Evolutionary conservation across 192 early-diverging fungal genomes (phyloP), one percentile per base, ranked within the genome.

Genomic region (Haplosporangium gracile): DNA sequence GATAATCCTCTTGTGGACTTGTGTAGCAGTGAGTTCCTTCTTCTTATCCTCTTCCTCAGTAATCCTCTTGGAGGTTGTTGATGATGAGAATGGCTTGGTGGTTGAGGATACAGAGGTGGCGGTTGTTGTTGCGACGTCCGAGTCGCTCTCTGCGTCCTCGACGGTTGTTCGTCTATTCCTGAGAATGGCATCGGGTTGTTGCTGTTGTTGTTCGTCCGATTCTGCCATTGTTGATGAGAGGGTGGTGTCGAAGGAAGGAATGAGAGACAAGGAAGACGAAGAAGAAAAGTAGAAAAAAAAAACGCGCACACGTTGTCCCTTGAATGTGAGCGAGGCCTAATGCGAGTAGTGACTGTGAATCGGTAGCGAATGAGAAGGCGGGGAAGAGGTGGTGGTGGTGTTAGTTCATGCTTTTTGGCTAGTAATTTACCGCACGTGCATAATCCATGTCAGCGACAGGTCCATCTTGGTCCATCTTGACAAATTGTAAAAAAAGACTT

Each of bases 131-230:
- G 72, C 82, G 36, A 75, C 72, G 60, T 86, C 84, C 39, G 78
- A 80, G 49, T 81, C 79, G 57, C 78, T 72, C 7, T 73, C 57
- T 65, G 79, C 84, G 36, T 86, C 84, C 79, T 86, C 79, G 49
- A 86, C 84, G 39, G 84, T 86, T 34, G 79, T 81, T 72, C 36
- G 80, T 11, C 84, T 80, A 71, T 77, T 86, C 76, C 79, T 80
- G 32, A 86, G 71, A 3, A 75, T 63, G 29, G 55, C 43, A 9
- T 47, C 6, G 53, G 42, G 29, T 55, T 73, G 74, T 29, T 63
- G 39, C 40, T 60, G 65, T 68, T 45, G 51, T 49, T 49, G 9
- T 7, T 82, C 70, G 13, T 72, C 65, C 32, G 73, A 75, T 38
- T 75, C 72, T 13, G 76, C 53, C 72, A 83, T 83, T 60, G 45